phyloP scores from a whole-genome alignment of 345 rosid genomes.

The Aquilaria yunnanensis region DNA sequence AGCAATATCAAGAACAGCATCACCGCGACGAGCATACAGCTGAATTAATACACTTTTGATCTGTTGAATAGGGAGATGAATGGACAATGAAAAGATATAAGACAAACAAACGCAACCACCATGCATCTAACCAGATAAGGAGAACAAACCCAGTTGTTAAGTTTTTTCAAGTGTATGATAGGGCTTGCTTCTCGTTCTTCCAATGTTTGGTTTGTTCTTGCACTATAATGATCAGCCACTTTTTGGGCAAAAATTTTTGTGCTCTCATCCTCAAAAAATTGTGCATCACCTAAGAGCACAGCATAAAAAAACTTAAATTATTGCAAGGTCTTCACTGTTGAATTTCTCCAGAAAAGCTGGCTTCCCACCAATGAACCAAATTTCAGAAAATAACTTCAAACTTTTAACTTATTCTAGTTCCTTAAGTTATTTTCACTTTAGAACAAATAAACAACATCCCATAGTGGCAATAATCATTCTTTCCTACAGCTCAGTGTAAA shows the following conservation, averaged over 20 bases:
- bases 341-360: too few relatives aligned
- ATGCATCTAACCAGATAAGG: conserved; percentile 11
- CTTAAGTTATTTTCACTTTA: background rate
- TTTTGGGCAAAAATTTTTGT: conserved; percentile 57
- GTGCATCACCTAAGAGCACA: conserved; percentile 47
- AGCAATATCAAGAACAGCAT: conserved; percentile 94
- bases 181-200: conserved; percentile 99
- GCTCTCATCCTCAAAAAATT: conserved; percentile 56
- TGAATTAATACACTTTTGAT: conserved; percentile 96
- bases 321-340: background rate
- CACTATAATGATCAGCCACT: conserved; percentile 94
- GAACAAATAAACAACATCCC: conserved; percentile 2
- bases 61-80: conserved; percentile 34
- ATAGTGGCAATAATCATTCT: background rate
- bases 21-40: conserved; percentile 78
- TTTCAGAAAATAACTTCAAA: background rate
- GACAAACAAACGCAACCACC: background rate
- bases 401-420: background rate
- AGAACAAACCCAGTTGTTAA: conserved; percentile 78
- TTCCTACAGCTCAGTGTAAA: too few relatives aligned
- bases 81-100: background rate
- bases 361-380: too few relatives aligned
- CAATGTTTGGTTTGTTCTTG: conserved; percentile 93
- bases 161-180: conserved; percentile 89
- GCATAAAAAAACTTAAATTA: conserved; percentile 6